A percentile compares a stretch with the other conserved stretches of the same genome.
phyloP scores from a whole-genome alignment of 495 filamentous ascomycete genomes.

The Penicillium antarcticum region DNA sequence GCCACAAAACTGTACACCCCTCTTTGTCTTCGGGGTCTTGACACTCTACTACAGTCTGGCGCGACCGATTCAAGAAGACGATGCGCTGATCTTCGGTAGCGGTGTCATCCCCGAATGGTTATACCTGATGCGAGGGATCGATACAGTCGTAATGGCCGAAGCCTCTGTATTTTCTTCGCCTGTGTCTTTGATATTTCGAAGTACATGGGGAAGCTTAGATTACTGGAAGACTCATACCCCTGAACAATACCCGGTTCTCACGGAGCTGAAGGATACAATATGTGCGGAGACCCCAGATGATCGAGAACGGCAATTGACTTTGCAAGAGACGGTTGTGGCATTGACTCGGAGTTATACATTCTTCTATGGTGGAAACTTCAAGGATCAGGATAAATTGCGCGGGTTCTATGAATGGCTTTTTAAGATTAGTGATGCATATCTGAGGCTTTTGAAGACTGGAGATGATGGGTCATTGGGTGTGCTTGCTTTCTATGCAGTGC shows the following conservation, averaged over 20 bases:
- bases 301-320: too few species aligned
- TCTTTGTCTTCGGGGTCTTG: background rate
- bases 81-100: background rate
- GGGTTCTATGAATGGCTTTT: background rate
- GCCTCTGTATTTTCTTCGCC: background rate
- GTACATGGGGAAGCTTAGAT: background rate
- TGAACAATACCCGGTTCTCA: background rate
- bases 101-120: background rate
- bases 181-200: background rate
- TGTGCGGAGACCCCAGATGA: background rate
- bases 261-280: background rate
- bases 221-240: constrained; percentile 3
- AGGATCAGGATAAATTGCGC: too few species aligned
- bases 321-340: background rate
- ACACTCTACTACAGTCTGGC: background rate
- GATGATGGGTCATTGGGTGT: background rate
- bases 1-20: background rate
- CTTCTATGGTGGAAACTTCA: background rate
- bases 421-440: background rate
- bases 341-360: constrained; percentile 2
- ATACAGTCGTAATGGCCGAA: constrained; percentile 1
- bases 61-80: background rate
- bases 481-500: background rate
- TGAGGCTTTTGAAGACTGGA: background rate
- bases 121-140: background rate